Conservation (phyloP, 2,329 filamentous ascomycete species). For the Paraconiothyrium sp. region DNA sequence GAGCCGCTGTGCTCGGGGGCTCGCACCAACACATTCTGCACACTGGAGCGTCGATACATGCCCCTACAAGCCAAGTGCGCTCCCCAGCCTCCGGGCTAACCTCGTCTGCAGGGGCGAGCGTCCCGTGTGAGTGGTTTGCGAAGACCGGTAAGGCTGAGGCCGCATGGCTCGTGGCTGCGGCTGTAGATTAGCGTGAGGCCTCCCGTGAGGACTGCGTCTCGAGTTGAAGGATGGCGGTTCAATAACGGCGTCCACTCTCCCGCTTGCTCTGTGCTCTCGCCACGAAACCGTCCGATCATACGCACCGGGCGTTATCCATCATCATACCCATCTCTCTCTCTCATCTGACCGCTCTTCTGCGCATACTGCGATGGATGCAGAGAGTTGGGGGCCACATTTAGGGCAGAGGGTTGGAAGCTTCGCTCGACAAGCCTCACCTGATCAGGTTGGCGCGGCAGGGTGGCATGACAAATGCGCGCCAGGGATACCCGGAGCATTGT, state of each 20-base stretch:
- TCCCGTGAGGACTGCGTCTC: slow-evolving; percentile 4
- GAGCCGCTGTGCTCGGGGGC: neutral
- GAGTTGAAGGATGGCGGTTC: slow-evolving; percentile 6
- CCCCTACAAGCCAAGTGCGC: neutral
- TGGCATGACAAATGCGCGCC: neutral
- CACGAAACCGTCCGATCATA: neutral
- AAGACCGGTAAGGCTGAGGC: slow-evolving; percentile 7
- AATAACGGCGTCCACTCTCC: neutral
- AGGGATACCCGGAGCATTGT: neutral
- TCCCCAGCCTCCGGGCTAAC: neutral
- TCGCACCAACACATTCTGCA: neutral
- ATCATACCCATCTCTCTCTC: neutral
- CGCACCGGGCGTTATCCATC: neutral
- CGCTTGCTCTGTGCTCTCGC: neutral
- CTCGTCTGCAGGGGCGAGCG: neutral
- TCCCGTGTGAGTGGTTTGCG: slow-evolving; percentile 11
- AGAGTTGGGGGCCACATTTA: neutral
- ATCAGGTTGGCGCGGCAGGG: neutral
- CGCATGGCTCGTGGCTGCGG: neutral
- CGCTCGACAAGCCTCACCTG: neutral
- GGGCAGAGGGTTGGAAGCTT: neutral
- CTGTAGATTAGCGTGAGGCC: slow-evolving; percentile 5
- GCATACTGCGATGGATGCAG: neutral
- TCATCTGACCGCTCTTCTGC: neutral
- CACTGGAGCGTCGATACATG: neutral